Conservation (phyloP, 805 yeast species). For the Saccharomycopsis sp. region DNA sequence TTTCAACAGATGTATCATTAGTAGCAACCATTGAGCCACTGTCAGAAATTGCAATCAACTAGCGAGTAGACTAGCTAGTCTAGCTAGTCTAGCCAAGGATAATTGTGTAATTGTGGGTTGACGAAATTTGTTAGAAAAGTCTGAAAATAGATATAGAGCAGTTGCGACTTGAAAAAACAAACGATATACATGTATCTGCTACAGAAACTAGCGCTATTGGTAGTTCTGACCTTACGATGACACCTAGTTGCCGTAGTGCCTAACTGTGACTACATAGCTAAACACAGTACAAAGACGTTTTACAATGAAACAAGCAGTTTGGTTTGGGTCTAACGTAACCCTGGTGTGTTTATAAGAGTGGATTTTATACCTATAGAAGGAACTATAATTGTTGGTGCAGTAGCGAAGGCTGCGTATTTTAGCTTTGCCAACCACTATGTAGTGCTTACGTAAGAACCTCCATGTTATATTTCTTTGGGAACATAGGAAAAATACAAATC, state of each 20-base stretch:
- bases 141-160: background rate
- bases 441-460: background rate
- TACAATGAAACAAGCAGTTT: background rate
- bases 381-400: background rate
- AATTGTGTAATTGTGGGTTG: background rate
- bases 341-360: background rate
- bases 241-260: background rate
- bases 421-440: background rate
- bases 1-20: background rate
- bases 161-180: no score
- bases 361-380: background rate
- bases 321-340: background rate
- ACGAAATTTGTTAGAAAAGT: background rate
- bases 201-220: background rate
- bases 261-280: background rate
- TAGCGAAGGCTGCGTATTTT: background rate
- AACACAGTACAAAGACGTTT: background rate
- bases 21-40: no score
- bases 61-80: background rate
- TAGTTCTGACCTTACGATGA: background rate
- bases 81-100: no score
- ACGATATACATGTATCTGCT: no score
- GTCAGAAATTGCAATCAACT: background rate
- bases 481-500: background rate
- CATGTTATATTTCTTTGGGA: background rate